Conservation (phyloP, 306 rosid species). For the Sicyos baderoa region DNA sequence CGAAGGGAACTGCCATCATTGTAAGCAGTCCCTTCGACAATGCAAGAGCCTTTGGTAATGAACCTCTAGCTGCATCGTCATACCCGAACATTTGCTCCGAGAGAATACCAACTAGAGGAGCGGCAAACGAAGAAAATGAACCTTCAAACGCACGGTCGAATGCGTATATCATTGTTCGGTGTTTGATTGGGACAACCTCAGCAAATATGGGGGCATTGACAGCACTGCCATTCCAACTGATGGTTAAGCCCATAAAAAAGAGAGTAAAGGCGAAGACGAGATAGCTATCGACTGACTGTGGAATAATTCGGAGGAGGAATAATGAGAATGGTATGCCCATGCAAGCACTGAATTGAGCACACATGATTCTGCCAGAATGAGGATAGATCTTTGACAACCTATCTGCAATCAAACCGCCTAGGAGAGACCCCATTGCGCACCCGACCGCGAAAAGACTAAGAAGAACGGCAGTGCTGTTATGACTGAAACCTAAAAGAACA, state of each 20-base stretch:
- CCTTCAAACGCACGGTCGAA: conserved; percentile 98
- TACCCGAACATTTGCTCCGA: conserved; percentile 83
- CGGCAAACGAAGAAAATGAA: conserved; percentile 83
- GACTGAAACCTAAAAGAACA: conserved; percentile 63
- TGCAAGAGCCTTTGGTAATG: conserved; percentile 68
- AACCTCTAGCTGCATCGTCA: conserved; percentile 53
- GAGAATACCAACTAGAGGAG: conserved; percentile 94
- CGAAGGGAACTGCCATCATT: conserved; percentile 82
- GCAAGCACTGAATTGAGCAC: conserved; percentile 88
- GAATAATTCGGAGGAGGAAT: conserved; percentile 64
- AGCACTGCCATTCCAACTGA: conserved; percentile 88
- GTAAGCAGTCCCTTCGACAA: conserved; percentile 83
- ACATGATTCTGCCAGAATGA: conserved; percentile 76
- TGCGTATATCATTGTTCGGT: conserved; percentile 92
- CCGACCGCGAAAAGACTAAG: conserved; percentile 79
- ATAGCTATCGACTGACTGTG: conserved; percentile 72
- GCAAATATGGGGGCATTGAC: conserved; percentile 90
- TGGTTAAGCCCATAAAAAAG: conserved; percentile 75
- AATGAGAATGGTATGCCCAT: conserved; percentile 95
- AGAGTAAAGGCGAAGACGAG: conserved; percentile 60
- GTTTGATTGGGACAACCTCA: conserved; percentile 81
- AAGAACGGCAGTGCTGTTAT: conserved; percentile 66
- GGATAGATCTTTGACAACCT: conserved; percentile 52
- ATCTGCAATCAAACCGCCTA: conserved; percentile 83
- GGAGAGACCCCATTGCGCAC: conserved; percentile 67